Evolutionary conservation across 495 filamentous ascomycete genomes (phyloP), one percentile per base, ranked within the genome.

Genomic region (Hyaloscypha hepaticicola): DNA sequence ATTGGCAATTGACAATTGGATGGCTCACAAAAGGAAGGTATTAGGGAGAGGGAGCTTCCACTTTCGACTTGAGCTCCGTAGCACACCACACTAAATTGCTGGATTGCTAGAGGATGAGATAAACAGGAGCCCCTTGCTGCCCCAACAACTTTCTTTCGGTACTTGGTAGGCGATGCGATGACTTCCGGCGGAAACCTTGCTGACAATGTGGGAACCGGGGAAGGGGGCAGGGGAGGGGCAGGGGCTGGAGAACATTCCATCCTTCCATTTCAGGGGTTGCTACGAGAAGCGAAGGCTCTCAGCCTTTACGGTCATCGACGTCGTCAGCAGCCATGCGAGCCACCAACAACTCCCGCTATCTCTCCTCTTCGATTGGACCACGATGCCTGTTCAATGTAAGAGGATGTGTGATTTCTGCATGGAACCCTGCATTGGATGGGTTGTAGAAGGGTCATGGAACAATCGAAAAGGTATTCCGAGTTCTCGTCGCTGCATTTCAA

Each of bases 261-360:
- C 19, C 50, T 53, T 53, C 50, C 22, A 25, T 53, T 53, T 53
- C 50, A 53, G 50, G 50, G 22, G 50, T 14, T 45, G 38, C 11
- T 16, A 34, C 38, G 38, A 45, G 38, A 45, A 45, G 38, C 38
- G 38, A 45, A 34, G 16, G 3, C 16, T 9, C 38, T 45, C 38
- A 45, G 38, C 38, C 38, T 45, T 16, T 16, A 16, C 12, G 16
- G n/a, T n/a, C 19, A 45, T 11, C 38, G 16, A 45, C 38, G 38
- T 16, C 9, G 38, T 45, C 38, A 45, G 38, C 38, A 45, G 38
- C 38, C n/a, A n/a, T n/a, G n/a, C n/a, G n/a, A n/a, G n/a, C n/a
- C 38, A 45, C 38, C 16, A 45, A 45, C 38, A 45, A 16, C 19
- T 45, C 19, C 38, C 14, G 4, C 19, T 16, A 45, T 45, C 38